Conservation (phyloP, 352 stramenopile genomes). For the Phytophthora macrochlamydospora region DNA sequence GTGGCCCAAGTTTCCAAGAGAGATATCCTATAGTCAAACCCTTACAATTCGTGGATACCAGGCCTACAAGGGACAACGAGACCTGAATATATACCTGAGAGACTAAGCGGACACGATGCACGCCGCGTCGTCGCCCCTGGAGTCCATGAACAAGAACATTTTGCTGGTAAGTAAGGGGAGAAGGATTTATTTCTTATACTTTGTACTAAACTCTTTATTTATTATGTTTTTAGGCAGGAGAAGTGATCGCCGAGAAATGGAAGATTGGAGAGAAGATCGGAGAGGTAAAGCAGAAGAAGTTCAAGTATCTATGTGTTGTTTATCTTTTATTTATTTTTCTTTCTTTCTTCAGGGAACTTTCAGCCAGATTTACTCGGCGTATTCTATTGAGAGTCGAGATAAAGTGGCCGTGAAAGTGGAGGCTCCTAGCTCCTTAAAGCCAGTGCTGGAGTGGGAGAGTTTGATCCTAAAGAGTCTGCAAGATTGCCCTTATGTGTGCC, state of each 20-base stretch:
- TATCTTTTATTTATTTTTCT: constrained; percentile 6
- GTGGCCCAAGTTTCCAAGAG: not conserved
- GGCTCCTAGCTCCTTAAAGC: constrained; percentile 84
- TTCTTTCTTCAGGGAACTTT: constrained; percentile 67
- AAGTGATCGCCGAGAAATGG: constrained; percentile 85
- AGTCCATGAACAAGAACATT: constrained; percentile 86
- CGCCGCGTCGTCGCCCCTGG: constrained; percentile 51
- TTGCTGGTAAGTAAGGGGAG: constrained; percentile 52
- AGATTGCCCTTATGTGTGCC: constrained; percentile 81
- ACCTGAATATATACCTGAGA: not conserved
- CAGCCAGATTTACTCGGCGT: constrained; percentile 90
- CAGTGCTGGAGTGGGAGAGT: constrained; percentile 89
- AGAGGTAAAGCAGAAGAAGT: constrained; percentile 44
- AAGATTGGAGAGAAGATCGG: constrained; percentile 90
- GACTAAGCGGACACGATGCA: constrained; percentile 25
- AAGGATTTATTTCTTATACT: constrained; percentile 6
- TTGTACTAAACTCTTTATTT: constrained; percentile 8
- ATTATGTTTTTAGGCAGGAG: constrained; percentile 55
- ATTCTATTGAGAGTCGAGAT: constrained; percentile 70
- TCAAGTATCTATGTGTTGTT: constrained; percentile 4
- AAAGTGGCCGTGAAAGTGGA: constrained; percentile 89
- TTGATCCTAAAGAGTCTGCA: constrained; percentile 87
- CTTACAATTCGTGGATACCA: not conserved
- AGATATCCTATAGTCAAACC: not conserved
- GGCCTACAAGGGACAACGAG: not conserved